These are phyloP conservation scores for Capniomyces stellatus DNA, from an alignment of 371 early-diverging fungal genomes.

Conservation along the genomic window DNA sequence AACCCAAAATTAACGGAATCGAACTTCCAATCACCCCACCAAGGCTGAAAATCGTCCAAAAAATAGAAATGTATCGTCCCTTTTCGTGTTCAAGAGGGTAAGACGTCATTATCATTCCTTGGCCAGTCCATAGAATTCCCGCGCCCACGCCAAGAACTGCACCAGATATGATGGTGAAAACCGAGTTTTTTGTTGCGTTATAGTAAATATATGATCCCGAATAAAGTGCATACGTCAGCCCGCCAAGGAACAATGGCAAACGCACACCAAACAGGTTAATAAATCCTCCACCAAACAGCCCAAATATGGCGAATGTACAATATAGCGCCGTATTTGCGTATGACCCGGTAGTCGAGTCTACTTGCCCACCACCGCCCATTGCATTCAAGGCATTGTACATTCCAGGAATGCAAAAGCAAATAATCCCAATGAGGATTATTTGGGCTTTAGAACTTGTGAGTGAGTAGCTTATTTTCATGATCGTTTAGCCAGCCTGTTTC, in stretches of 20 bases:
- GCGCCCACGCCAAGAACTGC: constrained; percentile 27
- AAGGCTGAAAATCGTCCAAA: constrained; percentile 64
- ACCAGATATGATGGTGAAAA: constrained; percentile 22
- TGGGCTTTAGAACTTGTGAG: constrained; percentile 1
- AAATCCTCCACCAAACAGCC: constrained; percentile 16
- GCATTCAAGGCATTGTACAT: constrained; percentile 52
- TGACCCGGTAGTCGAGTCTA: constrained; percentile 33
- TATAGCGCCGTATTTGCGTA: constrained; percentile 37
- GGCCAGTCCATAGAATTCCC: constrained; percentile 44
- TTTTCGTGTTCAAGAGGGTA: constrained; percentile 55
- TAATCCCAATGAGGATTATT: neutral
- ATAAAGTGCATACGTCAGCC: constrained; percentile 15
- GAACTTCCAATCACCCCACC: constrained; percentile 59
- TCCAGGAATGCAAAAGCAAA: neutral
- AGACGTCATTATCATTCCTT: constrained; percentile 61
- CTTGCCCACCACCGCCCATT: constrained; percentile 38
- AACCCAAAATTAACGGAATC: constrained; percentile 38
- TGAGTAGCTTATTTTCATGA: no score
- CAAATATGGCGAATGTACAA: constrained; percentile 37
- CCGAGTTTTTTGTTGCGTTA: constrained; percentile 5
- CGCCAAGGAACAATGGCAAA: constrained; percentile 8
- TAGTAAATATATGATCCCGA: constrained; percentile 11
- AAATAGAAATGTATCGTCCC: constrained; percentile 55
- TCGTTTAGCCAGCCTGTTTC: no score
- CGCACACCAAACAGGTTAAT: constrained; percentile 17